A percentile compares a stretch with the other conserved stretches of the same genome.
These are phyloP conservation scores for Schizochytrium sp. DNA, from an alignment of 108 stramenopile genomes.

Conservation along the genomic window DNA sequence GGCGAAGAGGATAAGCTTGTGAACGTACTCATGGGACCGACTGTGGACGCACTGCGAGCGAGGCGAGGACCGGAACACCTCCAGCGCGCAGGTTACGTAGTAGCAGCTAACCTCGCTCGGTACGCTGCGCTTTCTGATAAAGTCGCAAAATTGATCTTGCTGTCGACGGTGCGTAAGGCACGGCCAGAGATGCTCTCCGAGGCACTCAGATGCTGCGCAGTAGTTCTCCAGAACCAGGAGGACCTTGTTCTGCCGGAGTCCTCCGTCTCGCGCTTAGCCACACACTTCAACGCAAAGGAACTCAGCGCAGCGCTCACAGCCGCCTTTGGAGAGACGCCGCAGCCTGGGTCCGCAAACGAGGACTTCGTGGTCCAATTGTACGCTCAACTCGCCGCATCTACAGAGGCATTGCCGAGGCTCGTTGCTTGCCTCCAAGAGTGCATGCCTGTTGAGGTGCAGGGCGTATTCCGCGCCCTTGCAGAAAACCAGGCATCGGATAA, in stretches of 20 bases:
- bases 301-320: not conserved
- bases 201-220: not conserved
- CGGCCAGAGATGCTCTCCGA: not conserved
- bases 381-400: not conserved
- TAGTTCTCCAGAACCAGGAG: slow-evolving; percentile 18
- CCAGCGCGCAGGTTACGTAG: slow-evolving; percentile 52
- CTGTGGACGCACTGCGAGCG: slow-evolving; percentile 15
- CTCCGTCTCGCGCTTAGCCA: not conserved
- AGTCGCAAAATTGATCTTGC: slow-evolving; percentile 37
- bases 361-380: not conserved
- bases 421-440: not conserved
- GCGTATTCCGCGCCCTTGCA: not conserved
- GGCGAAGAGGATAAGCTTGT: slow-evolving; percentile 44
- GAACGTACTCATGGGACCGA: slow-evolving; percentile 1
- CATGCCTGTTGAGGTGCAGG: not conserved
- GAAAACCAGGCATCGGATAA: not conserved
- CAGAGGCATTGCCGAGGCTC: not conserved
- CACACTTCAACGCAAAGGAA: not conserved
- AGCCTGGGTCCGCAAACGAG: not conserved
- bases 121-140: slow-evolving; percentile 31
- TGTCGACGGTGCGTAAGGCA: slow-evolving; percentile 27
- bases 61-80: slow-evolving; percentile 6
- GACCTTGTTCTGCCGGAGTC: not conserved
- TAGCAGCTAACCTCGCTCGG: slow-evolving; percentile 21
- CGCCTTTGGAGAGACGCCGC: slow-evolving; percentile 2